Evolutionary conservation across 2,329 filamentous ascomycete genomes (phyloP).

Genomic region (Neofusicoccum ribis): DNA sequence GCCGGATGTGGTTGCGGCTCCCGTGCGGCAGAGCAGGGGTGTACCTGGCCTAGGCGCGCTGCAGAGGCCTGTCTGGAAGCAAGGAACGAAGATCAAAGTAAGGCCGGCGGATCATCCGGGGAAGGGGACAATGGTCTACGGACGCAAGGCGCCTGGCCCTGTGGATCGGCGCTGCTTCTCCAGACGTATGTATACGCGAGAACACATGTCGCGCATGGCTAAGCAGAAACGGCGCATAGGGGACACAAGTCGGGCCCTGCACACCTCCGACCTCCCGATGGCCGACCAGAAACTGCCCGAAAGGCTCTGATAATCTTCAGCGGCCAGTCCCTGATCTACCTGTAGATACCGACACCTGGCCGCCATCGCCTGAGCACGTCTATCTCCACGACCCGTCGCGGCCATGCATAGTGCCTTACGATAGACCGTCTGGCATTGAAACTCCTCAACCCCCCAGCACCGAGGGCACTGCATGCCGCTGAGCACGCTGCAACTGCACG

Average conservation of each 20-base stretch:
- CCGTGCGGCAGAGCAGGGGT: slow-evolving; percentile 1
- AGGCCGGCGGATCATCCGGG: slow-evolving; percentile 10
- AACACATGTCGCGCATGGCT: background rate
- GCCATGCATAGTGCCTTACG: background rate
- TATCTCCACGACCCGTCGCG: background rate
- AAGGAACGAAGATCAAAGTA: slow-evolving; percentile 12
- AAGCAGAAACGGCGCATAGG: background rate
- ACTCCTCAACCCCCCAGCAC: background rate
- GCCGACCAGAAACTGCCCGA: background rate
- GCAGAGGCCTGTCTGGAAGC: background rate
- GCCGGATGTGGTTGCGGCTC: slow-evolving; percentile 3
- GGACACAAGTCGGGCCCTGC: background rate
- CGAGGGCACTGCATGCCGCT: no score
- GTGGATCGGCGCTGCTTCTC: slow-evolving; percentile 6
- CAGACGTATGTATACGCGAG: background rate
- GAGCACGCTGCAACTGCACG: background rate
- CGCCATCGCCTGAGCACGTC: background rate
- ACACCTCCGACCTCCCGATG: background rate
- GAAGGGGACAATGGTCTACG: background rate
- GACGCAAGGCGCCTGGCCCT: slow-evolving; percentile 2
- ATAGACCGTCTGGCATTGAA: background rate
- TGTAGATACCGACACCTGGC: background rate
- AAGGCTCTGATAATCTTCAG: background rate
- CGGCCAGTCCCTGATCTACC: background rate
- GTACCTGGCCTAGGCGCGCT: background rate